phyloP scores from a whole-genome alignment of 2,329 filamentous ascomycete species.

The Diaporthe citriasiana region DNA sequence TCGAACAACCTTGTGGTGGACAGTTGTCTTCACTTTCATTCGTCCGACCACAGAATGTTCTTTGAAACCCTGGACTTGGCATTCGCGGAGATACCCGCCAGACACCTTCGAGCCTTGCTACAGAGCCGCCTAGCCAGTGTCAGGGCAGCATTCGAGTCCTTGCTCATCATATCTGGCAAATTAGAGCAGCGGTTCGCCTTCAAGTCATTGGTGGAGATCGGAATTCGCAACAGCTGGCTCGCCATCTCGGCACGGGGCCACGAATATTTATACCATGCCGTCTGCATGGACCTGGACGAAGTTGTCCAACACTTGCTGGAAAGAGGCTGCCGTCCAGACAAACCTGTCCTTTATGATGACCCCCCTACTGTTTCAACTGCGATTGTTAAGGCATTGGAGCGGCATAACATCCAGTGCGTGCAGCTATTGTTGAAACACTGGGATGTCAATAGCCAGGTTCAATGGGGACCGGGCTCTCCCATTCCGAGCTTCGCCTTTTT shows the following conservation, averaged over 20 bases:
- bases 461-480: fast-evolving
- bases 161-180: background rate
- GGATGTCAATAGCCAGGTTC: background rate
- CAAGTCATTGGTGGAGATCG: background rate
- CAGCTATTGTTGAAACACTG: background rate
- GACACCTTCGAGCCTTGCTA: background rate
- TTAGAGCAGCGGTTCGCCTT: background rate
- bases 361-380: fast-evolving
- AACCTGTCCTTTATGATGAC: background rate
- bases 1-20: background rate
- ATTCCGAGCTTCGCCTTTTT: background rate
- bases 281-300: background rate
- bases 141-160: background rate
- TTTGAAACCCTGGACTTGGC: background rate
- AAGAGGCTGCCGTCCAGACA: background rate
- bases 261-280: background rate
- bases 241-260: background rate
- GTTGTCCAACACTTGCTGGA: background rate
- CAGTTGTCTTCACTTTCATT: fast-evolving
- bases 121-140: background rate
- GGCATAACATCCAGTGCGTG: background rate
- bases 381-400: background rate
- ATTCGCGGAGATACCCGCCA: background rate
- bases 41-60: background rate
- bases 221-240: background rate